Conservation (phyloP, 495 filamentous ascomycete species). For the Podospora tetraspora region DNA sequence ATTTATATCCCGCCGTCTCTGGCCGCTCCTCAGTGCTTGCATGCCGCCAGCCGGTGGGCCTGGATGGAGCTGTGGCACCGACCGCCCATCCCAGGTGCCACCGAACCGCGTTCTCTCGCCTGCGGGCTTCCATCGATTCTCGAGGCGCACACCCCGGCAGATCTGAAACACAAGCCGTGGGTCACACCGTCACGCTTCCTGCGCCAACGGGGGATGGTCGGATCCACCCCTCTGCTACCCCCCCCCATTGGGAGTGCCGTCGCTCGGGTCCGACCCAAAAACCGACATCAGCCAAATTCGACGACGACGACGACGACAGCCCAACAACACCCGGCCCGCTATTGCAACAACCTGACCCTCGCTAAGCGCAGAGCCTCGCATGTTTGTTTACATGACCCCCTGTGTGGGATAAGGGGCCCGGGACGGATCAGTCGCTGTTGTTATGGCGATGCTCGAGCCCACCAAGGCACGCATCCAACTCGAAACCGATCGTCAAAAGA, state of each 20-base stretch:
- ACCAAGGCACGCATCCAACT: not conserved
- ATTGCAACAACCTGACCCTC: not conserved
- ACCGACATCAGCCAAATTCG: not conserved
- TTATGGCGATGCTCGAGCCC: not conserved
- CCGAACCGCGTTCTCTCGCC: not conserved
- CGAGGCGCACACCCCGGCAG: not conserved
- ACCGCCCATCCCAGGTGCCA: not conserved
- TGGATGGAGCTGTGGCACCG: not conserved
- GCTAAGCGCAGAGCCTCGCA: slow-evolving; percentile 25
- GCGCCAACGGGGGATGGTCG: not conserved
- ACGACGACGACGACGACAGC: not conserved
- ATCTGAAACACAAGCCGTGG: slow-evolving; percentile 12
- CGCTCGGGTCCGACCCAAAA: slow-evolving; percentile 2
- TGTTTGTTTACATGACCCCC: slow-evolving; percentile 6
- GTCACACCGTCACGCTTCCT: not conserved
- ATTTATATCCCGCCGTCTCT: not conserved
- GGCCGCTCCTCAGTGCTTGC: not conserved
- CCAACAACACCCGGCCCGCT: not conserved
- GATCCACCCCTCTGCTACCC: slow-evolving; percentile 1
- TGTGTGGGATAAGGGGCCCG: not conserved
- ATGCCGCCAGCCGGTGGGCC: not conserved
- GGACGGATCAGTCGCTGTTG: not conserved
- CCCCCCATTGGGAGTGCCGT: not conserved
- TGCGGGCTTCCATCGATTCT: slow-evolving; percentile 1
- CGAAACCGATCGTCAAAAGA: not conserved